phyloP scores from a whole-genome alignment of 257 asterid genomes.

The Ehretia macrophylla region DNA sequence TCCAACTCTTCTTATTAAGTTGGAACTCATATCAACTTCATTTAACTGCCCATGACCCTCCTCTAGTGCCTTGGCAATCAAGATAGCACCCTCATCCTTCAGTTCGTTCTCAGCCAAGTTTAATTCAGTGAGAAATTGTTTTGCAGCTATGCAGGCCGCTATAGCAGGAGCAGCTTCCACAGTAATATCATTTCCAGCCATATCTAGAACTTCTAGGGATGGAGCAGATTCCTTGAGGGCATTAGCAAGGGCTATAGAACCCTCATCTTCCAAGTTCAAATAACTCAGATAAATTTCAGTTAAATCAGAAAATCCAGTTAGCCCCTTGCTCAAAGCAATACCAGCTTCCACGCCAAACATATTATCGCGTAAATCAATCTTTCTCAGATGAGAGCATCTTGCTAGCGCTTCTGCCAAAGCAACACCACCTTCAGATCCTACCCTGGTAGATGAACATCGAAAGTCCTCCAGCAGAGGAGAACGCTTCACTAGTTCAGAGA shows the following conservation, averaged over 20 bases:
- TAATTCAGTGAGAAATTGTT: constrained; percentile 58
- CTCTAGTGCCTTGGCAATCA: constrained; percentile 76
- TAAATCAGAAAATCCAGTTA: constrained; percentile 51
- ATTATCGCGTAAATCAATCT: constrained; percentile 87
- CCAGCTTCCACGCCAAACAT: constrained; percentile 87
- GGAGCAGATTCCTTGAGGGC: constrained; percentile 72
- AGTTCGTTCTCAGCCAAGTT: constrained; percentile 77
- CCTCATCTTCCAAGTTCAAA: constrained; percentile 85
- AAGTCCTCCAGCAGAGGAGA: constrained; percentile 72
- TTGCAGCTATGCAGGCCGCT: constrained; percentile 69
- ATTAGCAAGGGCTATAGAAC: constrained; percentile 60
- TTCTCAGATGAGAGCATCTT: constrained; percentile 51
- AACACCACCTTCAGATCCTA: constrained; percentile 77
- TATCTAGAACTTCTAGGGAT: constrained; percentile 64
- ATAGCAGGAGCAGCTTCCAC: constrained; percentile 70
- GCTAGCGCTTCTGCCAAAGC: constrained; percentile 68
- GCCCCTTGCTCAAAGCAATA: constrained; percentile 48
- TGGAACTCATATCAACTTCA: constrained; percentile 75
- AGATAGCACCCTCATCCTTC: constrained; percentile 89
- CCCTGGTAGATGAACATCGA: constrained; percentile 84
- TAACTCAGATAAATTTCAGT: constrained; percentile 73
- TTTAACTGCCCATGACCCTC: constrained; percentile 72
- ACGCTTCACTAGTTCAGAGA: constrained; percentile 52
- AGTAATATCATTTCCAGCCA: constrained; percentile 94
- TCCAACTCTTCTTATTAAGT: constrained; percentile 81